Conservation (phyloP, 2,329 filamentous ascomycete species). For the Aspergillus jensenii region DNA sequence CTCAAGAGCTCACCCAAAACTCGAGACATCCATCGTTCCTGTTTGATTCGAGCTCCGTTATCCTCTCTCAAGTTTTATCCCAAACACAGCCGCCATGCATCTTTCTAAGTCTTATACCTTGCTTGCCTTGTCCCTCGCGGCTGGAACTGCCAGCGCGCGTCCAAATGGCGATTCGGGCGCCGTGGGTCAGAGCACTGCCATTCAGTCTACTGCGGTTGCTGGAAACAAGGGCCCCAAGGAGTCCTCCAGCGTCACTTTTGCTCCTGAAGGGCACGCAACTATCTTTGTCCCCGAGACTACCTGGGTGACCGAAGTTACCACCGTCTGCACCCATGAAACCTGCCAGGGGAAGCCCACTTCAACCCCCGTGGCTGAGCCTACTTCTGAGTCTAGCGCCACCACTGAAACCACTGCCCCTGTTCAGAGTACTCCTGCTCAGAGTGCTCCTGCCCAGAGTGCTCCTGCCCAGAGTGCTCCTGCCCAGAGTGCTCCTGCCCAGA, state of each 20-base stretch:
- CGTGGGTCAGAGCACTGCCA: background rate
- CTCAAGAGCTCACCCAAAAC: background rate
- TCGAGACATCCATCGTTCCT: background rate
- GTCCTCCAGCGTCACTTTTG: background rate
- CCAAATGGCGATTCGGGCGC: background rate
- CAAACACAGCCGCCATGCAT: slow-evolving; percentile 26
- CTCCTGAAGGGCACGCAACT: background rate
- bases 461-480: background rate
- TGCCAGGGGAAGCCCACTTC: slow-evolving; percentile 2
- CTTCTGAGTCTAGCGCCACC: slow-evolving; percentile 9
- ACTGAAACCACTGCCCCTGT: background rate
- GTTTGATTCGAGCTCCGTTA: background rate
- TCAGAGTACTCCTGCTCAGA: slow-evolving; percentile 8
- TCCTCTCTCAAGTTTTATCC: background rate
- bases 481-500: background rate
- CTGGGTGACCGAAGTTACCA: background rate
- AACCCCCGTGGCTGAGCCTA: background rate
- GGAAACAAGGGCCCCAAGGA: background rate
- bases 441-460: slow-evolving; percentile 12
- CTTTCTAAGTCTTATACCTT: slow-evolving; percentile 23
- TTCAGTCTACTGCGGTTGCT: background rate
- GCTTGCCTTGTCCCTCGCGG: slow-evolving; percentile 20
- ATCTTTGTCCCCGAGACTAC: background rate
- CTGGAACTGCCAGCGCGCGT: slow-evolving; percentile 15
- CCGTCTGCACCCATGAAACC: background rate